These are phyloP conservation scores for Botrytis medusae DNA, from an alignment of 2,329 filamentous ascomycete species.

Conservation along the genomic window DNA sequence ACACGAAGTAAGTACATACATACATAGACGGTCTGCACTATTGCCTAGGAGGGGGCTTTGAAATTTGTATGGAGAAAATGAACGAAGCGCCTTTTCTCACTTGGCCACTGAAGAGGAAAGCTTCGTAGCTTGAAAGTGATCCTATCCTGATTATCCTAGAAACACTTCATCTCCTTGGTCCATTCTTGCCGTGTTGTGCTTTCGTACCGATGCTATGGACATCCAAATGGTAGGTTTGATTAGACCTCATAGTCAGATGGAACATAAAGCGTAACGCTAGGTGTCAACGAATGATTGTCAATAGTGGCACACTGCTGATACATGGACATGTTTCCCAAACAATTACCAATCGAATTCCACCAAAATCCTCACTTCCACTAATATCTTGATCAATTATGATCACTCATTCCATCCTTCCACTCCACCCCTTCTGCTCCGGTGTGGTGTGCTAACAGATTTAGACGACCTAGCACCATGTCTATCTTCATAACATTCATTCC, in stretches of 20 bases:
- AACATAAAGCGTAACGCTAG: slow-evolving; percentile 5
- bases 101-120: background rate
- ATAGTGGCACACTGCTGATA: slow-evolving; percentile 10
- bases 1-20: background rate
- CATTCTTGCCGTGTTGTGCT: slow-evolving; percentile 17
- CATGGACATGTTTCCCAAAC: background rate
- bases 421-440: background rate
- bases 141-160: slow-evolving; percentile 4
- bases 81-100: background rate
- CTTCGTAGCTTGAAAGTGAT: slow-evolving; percentile 2
- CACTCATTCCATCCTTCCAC: background rate
- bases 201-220: background rate
- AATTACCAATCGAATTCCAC: background rate
- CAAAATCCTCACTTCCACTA: slow-evolving; percentile 2
- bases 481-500: slow-evolving; percentile 16
- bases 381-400: slow-evolving; percentile 6
- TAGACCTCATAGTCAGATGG: slow-evolving; percentile 12
- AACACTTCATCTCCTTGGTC: slow-evolving; percentile 11
- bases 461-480: slow-evolving; percentile 9
- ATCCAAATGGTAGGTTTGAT: slow-evolving; percentile 13
- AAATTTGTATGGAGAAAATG: background rate
- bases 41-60: background rate
- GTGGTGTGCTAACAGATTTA: slow-evolving; percentile 1
- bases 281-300: slow-evolving; percentile 4
- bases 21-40: background rate